Evolutionary conservation across 108 stramenopile species (phyloP), one percentile per base, ranked within the genome.

Genomic region (Mayamaea pseudoterrestris): DNA sequence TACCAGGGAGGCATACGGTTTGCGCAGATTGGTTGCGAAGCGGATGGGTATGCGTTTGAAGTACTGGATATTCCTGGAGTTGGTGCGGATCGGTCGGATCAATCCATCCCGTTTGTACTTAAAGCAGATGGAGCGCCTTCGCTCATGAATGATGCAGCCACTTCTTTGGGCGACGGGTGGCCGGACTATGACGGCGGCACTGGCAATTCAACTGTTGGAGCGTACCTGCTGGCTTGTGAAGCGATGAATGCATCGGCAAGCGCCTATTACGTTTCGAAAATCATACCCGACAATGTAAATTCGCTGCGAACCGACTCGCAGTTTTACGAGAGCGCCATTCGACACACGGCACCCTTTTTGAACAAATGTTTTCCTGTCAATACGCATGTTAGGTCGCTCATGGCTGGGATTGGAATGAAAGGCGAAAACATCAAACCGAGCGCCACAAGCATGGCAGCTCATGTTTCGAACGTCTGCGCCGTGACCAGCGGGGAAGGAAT

Each of bases 1-100:
- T 50, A 30, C 30, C 85, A 85, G 40, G 90, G 90, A 23, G 90
- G 90, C 16, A 57, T 93, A 12, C 75, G 90, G 27, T 88, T 93
- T 57, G 73, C 82, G 8, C 58, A 76, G 22, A 71, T 93, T 32
- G 90, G 85, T 20, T 63, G 67, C 14, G 42, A 49, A 11, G 50
- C 61, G 1, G 82, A 92, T 52, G 83, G 74, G 14, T 77, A 80
- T 52, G 73, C 90, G 9, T 82, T 80, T 65, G 63, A 79, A 22
- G 66, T 93, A 16, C 61, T 88, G 0, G 71, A 80, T 12, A 78
- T 93, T 35, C 85, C 83, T 17, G 83, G 85, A 27, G 73, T 88
- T 52, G 83, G 90, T 6, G 50, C 61, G 11, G 69, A 68, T 30
- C 31, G 44, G 18, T 24, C 40, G 3, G 42, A 42, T 5, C 67